Base-by-base conservation (phyloP, 2,329 filamentous ascomycete species). In the Ceratocystis cacaofunesta region DNA sequence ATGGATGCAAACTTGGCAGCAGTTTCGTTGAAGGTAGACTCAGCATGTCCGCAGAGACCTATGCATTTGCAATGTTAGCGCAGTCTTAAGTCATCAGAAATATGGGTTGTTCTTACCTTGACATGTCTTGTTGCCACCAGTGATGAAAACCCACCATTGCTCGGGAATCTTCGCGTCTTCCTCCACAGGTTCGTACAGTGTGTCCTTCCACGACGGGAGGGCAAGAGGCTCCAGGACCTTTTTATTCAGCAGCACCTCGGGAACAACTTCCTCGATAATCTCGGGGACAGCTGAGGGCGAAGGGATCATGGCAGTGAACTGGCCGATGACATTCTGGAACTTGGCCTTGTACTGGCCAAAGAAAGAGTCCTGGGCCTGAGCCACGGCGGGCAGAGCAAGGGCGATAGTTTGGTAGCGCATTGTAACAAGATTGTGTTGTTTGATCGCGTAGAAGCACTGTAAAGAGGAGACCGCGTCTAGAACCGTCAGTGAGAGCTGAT, bases 121-220 rank as follows among this genome's bases (percentile, higher is more conserved):
- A 77, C 89, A 92, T 41, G 88, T 90, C 77, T 85, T 87, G 79
- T 92, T 91, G 70, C 87, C 89, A 70, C 87, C 89, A 8, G 85
- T 88, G 70, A 90, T 76, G 70, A 88, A 80, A 68, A 92, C 78
- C 79, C 88, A 85, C 87, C 87, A 91, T 75, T 90, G 86, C 75
- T 87, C 86, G 4, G 88, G 86, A 68, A 79, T 80, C 10, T 82
- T 81, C 68, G 82, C 80, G 32, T 75, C 82, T 7, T 82, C 75
- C 68, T 83, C 78, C 66, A 87, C 83, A 36, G 84, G 82, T 62
- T 78, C 77, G 72, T 83, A 85, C 68, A 92, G 78, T 2, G 85
- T 83, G 30, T 86, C 76, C 74, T 85, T 83, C 87, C 88, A 90
- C 79, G 86, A 87, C 69, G 85, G 77, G 66, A 90, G 78, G 4